Conservation (phyloP, 331 rosid species). For the Spiraea crenata region DNA sequence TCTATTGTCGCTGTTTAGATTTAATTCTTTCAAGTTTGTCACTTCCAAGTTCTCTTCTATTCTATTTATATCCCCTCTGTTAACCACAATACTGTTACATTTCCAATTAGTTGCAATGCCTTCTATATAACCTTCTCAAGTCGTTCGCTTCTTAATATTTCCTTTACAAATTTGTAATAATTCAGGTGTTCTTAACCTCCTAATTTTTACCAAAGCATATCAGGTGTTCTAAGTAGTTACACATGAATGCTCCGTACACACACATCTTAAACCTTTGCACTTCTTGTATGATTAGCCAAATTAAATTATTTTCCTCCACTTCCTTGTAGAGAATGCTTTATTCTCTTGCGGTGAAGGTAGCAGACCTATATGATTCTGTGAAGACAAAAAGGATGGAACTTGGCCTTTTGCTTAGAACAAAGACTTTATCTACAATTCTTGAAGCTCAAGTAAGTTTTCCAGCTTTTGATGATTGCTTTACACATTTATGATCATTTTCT, state of each 20-base stretch:
- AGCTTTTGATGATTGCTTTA: slow-evolving; percentile 13
- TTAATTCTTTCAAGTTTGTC: no score
- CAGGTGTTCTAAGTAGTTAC: background rate
- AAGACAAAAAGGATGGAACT: slow-evolving; percentile 56
- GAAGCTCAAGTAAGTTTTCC: slow-evolving; percentile 65
- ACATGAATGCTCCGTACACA: background rate
- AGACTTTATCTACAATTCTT: slow-evolving; percentile 56
- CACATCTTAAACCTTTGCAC: background rate
- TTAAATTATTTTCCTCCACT: slow-evolving; percentile 7
- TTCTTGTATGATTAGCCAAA: background rate
- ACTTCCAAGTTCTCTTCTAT: no score
- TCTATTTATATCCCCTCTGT: no score
- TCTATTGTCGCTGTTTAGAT: no score
- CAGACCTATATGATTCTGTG: slow-evolving; percentile 59
- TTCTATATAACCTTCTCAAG: background rate
- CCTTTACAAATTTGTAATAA: background rate
- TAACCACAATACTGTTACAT: no score
- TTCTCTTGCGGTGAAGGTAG: slow-evolving; percentile 53
- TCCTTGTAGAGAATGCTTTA: slow-evolving; percentile 54
- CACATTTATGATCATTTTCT: slow-evolving; percentile 18
- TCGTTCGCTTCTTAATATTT: background rate
- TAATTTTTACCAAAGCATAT: no score
- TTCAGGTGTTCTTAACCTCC: background rate
- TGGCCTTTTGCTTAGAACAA: slow-evolving; percentile 53
- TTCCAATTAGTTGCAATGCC: no score